Evolutionary conservation across 352 stramenopile species (phyloP).

Genomic region (Pythium utonaiense): DNA sequence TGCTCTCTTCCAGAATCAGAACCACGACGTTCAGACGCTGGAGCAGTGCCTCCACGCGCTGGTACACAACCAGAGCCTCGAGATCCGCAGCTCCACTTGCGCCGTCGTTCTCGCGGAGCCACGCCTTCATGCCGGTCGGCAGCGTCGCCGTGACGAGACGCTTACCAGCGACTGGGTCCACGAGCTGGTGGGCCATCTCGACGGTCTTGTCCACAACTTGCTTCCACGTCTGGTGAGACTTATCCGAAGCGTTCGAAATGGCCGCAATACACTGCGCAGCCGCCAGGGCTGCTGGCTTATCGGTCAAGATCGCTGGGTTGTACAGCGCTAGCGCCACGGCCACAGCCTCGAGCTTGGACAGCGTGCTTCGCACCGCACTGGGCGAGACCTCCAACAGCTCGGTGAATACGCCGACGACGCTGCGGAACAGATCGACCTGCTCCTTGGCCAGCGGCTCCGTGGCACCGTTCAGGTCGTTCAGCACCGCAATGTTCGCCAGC

Average conservation of each 20-base stretch:
- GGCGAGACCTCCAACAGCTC: conserved; percentile 49
- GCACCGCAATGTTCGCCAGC: conserved; percentile 40
- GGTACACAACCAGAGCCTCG: conserved; percentile 45
- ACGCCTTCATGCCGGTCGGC: conserved; percentile 53
- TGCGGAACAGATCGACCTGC: conserved; percentile 29
- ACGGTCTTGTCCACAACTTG: conserved; percentile 58
- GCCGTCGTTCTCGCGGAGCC: conserved; percentile 35
- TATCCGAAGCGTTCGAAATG: conserved; percentile 61
- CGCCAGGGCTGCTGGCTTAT: conserved; percentile 17
- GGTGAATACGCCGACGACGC: conserved; percentile 39
- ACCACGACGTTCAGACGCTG: conserved; percentile 38
- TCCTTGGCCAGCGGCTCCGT: conserved; percentile 19
- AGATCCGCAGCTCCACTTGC: conserved; percentile 29
- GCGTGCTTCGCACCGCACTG: conserved; percentile 50
- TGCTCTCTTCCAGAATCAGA: conserved; percentile 35
- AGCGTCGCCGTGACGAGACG: conserved; percentile 24
- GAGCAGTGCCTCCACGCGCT: conserved; percentile 45
- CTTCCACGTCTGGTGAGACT: conserved; percentile 58
- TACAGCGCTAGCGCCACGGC: conserved; percentile 37
- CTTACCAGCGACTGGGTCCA: conserved; percentile 65
- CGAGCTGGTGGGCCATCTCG: conserved; percentile 58
- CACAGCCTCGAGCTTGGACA: conserved; percentile 56
- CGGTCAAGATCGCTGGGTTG: conserved; percentile 19
- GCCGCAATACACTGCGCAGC: conserved; percentile 42
- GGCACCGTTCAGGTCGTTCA: conserved; percentile 32